These are phyloP conservation scores for Mycena crocata DNA, from an alignment of 768 basidiomycete species.

Conservation along the genomic window DNA sequence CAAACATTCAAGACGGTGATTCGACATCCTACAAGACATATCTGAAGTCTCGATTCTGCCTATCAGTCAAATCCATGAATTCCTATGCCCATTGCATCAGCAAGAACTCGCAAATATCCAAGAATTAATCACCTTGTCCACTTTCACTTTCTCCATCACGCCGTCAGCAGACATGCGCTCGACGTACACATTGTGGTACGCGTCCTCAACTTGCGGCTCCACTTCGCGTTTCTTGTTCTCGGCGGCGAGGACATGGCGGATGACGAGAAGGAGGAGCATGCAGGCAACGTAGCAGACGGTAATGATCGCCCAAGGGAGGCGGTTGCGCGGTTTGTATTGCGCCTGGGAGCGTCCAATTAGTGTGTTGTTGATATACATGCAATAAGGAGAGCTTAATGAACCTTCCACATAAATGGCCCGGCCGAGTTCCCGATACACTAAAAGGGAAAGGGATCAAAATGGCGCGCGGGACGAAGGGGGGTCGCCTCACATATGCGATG, in stretches of 20 bases:
- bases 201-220: constrained; percentile 62
- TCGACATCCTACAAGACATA: constrained; percentile 60
- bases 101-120: constrained; percentile 47
- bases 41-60: constrained; percentile 77
- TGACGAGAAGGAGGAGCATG: constrained; percentile 61
- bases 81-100: constrained; percentile 18
- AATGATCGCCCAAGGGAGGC: constrained; percentile 80
- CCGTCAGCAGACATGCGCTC: constrained; percentile 60
- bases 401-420: constrained; percentile 82
- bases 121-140: constrained; percentile 78
- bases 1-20: too few species aligned
- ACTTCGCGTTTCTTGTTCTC: constrained; percentile 73
- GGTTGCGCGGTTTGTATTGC: constrained; percentile 60
- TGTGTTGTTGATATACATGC: too few species aligned
- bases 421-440: constrained; percentile 76
- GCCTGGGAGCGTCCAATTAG: not conserved
- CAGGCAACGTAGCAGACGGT: constrained; percentile 64
- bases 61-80: constrained; percentile 81
- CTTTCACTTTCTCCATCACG: constrained; percentile 61
- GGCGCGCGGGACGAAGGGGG: not conserved
- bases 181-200: constrained; percentile 72
- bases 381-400: not conserved
- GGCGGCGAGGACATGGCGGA: constrained; percentile 65
- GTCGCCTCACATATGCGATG: constrained; percentile 12
- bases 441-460: not conserved